These are phyloP conservation scores for Populus deltoides DNA, from an alignment of 345 rosid species.

Conservation along the genomic window DNA sequence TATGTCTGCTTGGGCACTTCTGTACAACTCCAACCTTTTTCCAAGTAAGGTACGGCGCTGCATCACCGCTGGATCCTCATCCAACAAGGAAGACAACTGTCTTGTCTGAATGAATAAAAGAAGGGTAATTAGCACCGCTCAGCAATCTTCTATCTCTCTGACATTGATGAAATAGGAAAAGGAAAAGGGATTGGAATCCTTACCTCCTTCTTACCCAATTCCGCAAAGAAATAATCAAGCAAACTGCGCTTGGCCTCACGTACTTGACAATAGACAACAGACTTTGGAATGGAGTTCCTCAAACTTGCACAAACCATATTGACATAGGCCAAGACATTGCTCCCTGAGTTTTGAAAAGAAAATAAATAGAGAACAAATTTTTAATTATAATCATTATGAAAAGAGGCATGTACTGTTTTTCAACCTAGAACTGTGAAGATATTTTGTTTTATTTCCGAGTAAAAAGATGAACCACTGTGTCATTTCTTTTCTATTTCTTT, in stretches of 20 bases:
- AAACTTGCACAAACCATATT: constrained; percentile 77
- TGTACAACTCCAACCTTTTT: constrained; percentile 80
- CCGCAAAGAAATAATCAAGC: constrained; percentile 80
- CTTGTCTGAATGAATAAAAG: constrained; percentile 39
- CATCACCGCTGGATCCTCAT: constrained; percentile 85
- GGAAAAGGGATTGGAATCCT: neutral
- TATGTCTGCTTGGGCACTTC: constrained; percentile 84
- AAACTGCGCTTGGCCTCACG: constrained; percentile 90
- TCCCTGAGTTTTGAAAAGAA: constrained; percentile 38
- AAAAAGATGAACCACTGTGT: no score
- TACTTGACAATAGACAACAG: constrained; percentile 92
- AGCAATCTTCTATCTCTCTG: neutral
- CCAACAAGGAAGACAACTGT: constrained; percentile 56
- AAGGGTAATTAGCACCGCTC: neutral
- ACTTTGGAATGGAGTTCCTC: constrained; percentile 86
- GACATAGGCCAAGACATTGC: constrained; percentile 68
- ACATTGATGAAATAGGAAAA: neutral
- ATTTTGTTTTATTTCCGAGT: no score
- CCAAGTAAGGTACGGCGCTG: constrained; percentile 65
- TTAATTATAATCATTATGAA: no score
- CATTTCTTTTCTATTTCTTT: no score
- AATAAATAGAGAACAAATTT: neutral
- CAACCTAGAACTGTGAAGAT: no score
- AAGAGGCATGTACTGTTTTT: no score
- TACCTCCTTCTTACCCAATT: constrained; percentile 84